Percentiles rank a stretch among this genome's conserved stretches.
Evolutionary conservation across 129 eudicot genomes (phyloP).

Genomic region (Lonicera japonica): DNA sequence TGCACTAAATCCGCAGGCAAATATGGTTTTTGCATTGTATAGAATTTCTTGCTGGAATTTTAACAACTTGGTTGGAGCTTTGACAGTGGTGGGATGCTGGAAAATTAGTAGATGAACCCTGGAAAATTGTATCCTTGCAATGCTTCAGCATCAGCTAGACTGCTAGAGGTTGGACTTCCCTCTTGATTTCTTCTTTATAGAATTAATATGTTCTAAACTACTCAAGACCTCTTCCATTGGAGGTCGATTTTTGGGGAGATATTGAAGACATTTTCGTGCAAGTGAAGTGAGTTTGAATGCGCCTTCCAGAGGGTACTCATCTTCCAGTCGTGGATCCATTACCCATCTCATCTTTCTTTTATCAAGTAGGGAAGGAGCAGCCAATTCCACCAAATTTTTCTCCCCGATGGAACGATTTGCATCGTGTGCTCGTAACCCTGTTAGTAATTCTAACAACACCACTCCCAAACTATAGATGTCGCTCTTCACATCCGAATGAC

Average conservation of each 20-base stretch:
- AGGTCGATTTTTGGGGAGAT: slow-evolving; percentile 12
- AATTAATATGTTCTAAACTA: slow-evolving; percentile 13
- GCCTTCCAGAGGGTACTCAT: slow-evolving; percentile 10
- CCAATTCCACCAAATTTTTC: background rate
- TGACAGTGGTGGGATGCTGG: too few relatives aligned
- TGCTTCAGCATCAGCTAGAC: too few relatives aligned
- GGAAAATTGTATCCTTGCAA: too few relatives aligned
- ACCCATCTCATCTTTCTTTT: background rate
- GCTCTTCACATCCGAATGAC: too few relatives aligned
- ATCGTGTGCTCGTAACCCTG: background rate
- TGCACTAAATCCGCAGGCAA: too few relatives aligned
- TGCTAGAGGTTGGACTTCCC: too few relatives aligned
- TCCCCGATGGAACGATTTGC: background rate
- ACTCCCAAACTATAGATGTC: too few relatives aligned
- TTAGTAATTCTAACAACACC: too few relatives aligned
- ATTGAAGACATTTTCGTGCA: slow-evolving; percentile 9
- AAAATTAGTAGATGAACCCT: too few relatives aligned
- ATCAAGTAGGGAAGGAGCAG: background rate
- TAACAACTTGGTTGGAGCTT: too few relatives aligned
- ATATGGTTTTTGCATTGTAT: too few relatives aligned
- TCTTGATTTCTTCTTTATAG: background rate
- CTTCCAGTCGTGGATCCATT: slow-evolving; percentile 22
- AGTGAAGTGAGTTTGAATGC: slow-evolving; percentile 6
- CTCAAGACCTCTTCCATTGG: slow-evolving; percentile 24
- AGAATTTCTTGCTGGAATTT: too few relatives aligned